Evolutionary conservation across 2,329 filamentous ascomycete species (phyloP).

Genomic region (Taxawa tesnikishii): DNA sequence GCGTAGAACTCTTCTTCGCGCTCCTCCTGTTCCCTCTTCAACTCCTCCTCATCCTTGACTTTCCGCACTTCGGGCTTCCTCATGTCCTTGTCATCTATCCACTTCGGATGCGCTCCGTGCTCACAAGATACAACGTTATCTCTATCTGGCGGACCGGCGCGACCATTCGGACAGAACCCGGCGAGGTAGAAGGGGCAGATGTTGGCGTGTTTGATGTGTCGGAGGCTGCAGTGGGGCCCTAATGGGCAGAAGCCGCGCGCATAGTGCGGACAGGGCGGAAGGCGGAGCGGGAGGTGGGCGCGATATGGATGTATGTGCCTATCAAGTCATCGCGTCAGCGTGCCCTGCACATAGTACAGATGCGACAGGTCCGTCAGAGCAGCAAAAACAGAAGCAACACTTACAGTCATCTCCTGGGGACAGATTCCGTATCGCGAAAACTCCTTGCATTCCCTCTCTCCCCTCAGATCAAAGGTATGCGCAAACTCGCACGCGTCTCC

Average conservation of each 20-base stretch:
- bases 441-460: conserved; percentile 98
- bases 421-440: conserved; percentile 90
- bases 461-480: conserved; percentile 95
- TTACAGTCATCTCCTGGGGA: conserved; percentile 91
- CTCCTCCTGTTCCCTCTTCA: conserved; percentile 50
- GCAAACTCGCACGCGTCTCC: conserved; percentile 94
- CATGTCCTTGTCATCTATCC: conserved; percentile 55
- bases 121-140: conserved; percentile 46
- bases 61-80: conserved; percentile 47
- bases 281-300: conserved; percentile 46
- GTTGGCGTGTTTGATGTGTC: conserved; percentile 64
- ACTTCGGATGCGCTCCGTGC: conserved; percentile 71
- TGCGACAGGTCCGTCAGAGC: no score
- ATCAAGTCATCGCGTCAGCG: no score
- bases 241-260: conserved; percentile 90
- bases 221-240: conserved; percentile 75
- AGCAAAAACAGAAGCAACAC: no score
- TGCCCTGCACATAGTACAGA: no score
- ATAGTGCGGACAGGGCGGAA: conserved; percentile 70
- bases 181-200: conserved; percentile 79
- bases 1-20: conserved; percentile 40
- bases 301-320: conserved; percentile 35
- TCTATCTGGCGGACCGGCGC: conserved; percentile 18
- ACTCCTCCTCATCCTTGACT: conserved; percentile 62
- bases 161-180: conserved; percentile 83